These are phyloP conservation scores for Leccinum incarnatum DNA, from an alignment of 768 basidiomycete species.

Conservation along the genomic window DNA sequence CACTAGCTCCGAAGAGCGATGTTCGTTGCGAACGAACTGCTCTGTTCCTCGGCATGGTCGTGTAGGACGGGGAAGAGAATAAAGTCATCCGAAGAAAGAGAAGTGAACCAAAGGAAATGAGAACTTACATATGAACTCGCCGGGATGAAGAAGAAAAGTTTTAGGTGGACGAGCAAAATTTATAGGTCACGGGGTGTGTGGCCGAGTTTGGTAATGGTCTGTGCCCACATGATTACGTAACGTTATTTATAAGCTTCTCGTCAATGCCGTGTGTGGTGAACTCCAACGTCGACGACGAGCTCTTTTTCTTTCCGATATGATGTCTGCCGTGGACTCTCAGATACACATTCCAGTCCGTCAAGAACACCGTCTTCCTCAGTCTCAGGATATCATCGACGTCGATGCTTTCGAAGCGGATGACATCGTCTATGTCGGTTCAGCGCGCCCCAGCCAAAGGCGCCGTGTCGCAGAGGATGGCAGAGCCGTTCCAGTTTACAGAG, in stretches of 20 bases:
- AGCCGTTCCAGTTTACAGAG: slow-evolving; percentile 13
- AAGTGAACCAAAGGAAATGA: background rate
- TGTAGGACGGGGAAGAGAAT: slow-evolving; percentile 92
- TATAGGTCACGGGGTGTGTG: slow-evolving; percentile 27
- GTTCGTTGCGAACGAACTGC: slow-evolving; percentile 77
- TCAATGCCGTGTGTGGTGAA: background rate
- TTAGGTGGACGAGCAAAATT: slow-evolving; percentile 16
- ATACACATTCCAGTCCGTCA: slow-evolving; percentile 1
- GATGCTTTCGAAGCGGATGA: slow-evolving; percentile 39
- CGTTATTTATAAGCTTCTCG: slow-evolving; percentile 8
- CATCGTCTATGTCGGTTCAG: slow-evolving; percentile 25
- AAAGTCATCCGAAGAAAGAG: slow-evolving; percentile 53
- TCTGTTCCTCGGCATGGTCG: slow-evolving; percentile 87
- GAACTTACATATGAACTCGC: slow-evolving; percentile 14
- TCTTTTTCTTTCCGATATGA: slow-evolving; percentile 7
- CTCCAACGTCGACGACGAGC: slow-evolving; percentile 24
- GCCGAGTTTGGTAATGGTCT: slow-evolving; percentile 30
- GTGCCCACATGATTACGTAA: slow-evolving; percentile 32
- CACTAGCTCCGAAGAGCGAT: slow-evolving; percentile 61
- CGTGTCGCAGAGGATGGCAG: slow-evolving; percentile 24
- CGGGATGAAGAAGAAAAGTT: background rate
- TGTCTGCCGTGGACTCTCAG: slow-evolving; percentile 20
- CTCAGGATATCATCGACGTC: slow-evolving; percentile 43
- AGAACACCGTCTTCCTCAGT: slow-evolving; percentile 15
- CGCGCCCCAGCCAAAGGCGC: slow-evolving; percentile 26